Evolutionary conservation across 2,329 filamentous ascomycete species (phyloP), one percentile per base, ranked within the genome.

Genomic region (Ceratocystis cubensis): DNA sequence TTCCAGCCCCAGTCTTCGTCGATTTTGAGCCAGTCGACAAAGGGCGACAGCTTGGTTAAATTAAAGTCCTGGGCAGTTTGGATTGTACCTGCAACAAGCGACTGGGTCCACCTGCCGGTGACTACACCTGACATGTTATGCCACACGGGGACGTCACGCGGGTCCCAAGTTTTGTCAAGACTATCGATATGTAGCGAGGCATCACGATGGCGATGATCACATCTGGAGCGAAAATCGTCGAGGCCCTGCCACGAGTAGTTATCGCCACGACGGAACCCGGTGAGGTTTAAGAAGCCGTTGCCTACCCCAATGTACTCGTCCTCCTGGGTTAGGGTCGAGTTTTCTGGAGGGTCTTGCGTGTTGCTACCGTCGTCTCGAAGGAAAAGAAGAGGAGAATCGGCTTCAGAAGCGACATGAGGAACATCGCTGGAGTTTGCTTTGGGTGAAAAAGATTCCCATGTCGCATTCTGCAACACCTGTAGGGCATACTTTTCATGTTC

Each of bases 241-340:
- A 96, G 78, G 67, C 91, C 80, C 44, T 86, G 82, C 92, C 92
- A 96, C 1, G 84, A 87, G 74, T 89, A 90, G 3, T 82, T 84
- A 75, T 96, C 88, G 22, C 85, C 81, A 61, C 84, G 78, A 62
- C 88, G 83, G 69, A 95, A 86, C 0, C 93, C 93, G 1, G 89
- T 89, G 64, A 96, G 78, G 71, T 91, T 90, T 68, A 91, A 76
- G 69, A 81, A 86, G 28, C 75, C 77, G 22, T 57, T 71, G 28
- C 33, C 15, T 8, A 17, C 45, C 13, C 66, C 66, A 33, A 68
- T 68, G 28, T 68, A 68, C 41, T 50, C 8, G 30, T 68, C 59
- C 33, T 68, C 66, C 10, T 63, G 45, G 3, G 66, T 65, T 17
- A 62, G 37, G 48, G 64, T 68, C 37, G 44, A 41, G 44, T 62